phyloP scores from a whole-genome alignment of 208 protist genomes.

The Naegleria gruberi region DNA sequence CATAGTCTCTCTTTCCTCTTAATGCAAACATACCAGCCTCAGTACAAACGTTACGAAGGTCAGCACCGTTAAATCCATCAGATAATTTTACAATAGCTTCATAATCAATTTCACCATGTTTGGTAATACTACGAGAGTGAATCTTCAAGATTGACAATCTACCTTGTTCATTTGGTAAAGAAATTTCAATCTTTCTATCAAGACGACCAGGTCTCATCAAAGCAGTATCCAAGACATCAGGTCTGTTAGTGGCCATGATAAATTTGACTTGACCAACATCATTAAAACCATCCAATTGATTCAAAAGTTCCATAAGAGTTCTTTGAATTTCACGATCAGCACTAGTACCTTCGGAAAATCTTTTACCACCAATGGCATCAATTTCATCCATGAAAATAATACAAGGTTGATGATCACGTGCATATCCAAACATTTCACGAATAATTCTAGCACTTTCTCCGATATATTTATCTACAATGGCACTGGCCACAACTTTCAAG shows the following conservation, averaged over 20 bases:
- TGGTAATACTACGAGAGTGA: slow-evolving; percentile 88
- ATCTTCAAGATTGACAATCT: slow-evolving; percentile 96
- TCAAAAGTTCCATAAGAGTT: slow-evolving; percentile 98
- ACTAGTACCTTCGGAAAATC: slow-evolving; percentile 94
- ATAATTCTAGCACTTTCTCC: slow-evolving; percentile 96
- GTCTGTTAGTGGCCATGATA: slow-evolving; percentile 98
- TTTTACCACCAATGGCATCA: slow-evolving; percentile 96
- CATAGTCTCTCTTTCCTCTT: slow-evolving; percentile 88
- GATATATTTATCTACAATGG: slow-evolving; percentile 99
- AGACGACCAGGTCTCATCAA: slow-evolving; percentile 92
- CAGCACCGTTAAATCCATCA: slow-evolving; percentile 98
- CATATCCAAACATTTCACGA: slow-evolving; percentile 98
- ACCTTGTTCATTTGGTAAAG: slow-evolving; percentile 92
- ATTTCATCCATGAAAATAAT: slow-evolving; percentile 99
- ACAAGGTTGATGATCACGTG: slow-evolving; percentile 94
- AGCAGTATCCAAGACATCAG: slow-evolving; percentile 88
- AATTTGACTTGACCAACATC: slow-evolving; percentile 96
- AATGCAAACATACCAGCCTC: slow-evolving; percentile 98
- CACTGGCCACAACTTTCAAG: slow-evolving; percentile 94
- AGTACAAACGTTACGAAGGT: slow-evolving; percentile 95
- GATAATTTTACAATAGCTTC: slow-evolving; percentile 96
- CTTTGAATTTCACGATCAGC: slow-evolving; percentile 98
- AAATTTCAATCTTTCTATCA: slow-evolving; percentile 96
- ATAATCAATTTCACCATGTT: slow-evolving; percentile 95
- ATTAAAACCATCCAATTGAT: slow-evolving; percentile 98